Percentiles rank a stretch among this genome's conserved stretches.
These are phyloP conservation scores for Ambrosia hybrid DNA, from an alignment of 140 eudicot genomes.

Conservation along the genomic window DNA sequence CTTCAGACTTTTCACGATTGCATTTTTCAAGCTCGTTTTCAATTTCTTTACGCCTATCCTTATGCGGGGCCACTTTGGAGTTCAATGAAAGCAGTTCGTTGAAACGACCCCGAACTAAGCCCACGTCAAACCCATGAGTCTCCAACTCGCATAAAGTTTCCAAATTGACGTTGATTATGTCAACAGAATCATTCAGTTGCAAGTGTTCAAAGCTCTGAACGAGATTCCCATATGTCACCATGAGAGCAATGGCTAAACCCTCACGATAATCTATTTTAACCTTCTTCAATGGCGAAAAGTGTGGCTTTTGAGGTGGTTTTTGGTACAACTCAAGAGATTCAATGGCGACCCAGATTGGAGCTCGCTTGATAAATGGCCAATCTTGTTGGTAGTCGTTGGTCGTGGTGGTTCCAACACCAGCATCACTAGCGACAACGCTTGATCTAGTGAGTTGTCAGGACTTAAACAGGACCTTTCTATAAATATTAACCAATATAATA, in stretches of 20 bases:
- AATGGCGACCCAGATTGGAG: slow-evolving; percentile 40
- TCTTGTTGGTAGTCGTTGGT: not conserved
- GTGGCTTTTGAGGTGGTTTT: slow-evolving; percentile 40
- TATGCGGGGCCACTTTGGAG: slow-evolving; percentile 10
- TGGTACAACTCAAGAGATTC: slow-evolving; percentile 36
- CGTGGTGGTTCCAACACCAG: not conserved
- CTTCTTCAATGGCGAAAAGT: slow-evolving; percentile 28
- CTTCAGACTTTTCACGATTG: slow-evolving; percentile 12
- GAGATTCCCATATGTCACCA: slow-evolving; percentile 30
- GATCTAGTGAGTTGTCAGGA: not conserved
- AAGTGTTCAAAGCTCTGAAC: slow-evolving; percentile 26
- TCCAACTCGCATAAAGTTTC: slow-evolving; percentile 32
- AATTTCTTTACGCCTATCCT: not conserved
- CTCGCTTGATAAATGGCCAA: slow-evolving; percentile 37
- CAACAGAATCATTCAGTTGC: slow-evolving; percentile 22
- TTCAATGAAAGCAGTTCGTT: slow-evolving; percentile 20
- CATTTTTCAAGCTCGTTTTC: slow-evolving; percentile 18
- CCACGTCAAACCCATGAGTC: slow-evolving; percentile 39
- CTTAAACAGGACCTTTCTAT: not conserved
- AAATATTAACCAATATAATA: not conserved
- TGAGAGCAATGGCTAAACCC: slow-evolving; percentile 41
- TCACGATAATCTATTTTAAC: slow-evolving; percentile 33
- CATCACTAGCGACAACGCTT: not conserved
- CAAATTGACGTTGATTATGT: slow-evolving; percentile 17
- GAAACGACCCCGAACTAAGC: slow-evolving; percentile 27